phyloP scores from a whole-genome alignment of 345 rosid genomes.

The Cochlearia excelsa region DNA sequence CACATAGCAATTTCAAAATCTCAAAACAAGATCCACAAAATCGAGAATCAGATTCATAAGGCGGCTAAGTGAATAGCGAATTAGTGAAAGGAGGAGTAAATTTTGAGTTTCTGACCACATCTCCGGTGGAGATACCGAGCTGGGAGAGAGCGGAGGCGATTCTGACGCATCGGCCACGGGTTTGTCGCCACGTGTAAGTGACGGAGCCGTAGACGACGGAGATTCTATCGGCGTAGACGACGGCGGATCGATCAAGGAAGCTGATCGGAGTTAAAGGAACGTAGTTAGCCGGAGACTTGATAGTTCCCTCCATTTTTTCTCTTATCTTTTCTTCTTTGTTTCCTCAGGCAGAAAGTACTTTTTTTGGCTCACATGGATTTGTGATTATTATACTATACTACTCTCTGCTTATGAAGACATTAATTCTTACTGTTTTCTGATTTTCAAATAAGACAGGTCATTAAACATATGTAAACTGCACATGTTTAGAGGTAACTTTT shows the following conservation, averaged over 20 bases:
- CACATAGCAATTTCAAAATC: background rate
- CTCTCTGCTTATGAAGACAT: too few species aligned
- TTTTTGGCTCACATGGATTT: background rate
- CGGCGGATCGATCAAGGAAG: constrained; percentile 57
- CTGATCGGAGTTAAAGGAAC: constrained; percentile 60
- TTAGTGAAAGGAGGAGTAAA: background rate
- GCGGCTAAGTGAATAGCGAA: too few species aligned
- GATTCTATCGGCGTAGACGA: constrained; percentile 42
- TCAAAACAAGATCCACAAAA: background rate
- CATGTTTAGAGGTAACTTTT: too few species aligned
- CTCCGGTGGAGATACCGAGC: constrained; percentile 42
- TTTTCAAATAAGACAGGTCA: too few species aligned
- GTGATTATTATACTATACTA: too few species aligned
- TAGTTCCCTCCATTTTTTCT: constrained; percentile 39
- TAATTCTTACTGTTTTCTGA: too few species aligned
- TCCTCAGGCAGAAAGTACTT: constrained; percentile 6
- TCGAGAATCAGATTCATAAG: constrained; percentile 1
- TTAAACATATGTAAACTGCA: too few species aligned
- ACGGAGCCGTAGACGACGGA: constrained; percentile 53
- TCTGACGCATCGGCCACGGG: constrained; percentile 54
- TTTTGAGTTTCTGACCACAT: constrained; percentile 45
- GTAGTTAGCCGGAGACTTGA: constrained; percentile 49
- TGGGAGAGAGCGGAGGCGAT: constrained; percentile 59
- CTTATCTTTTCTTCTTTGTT: background rate
- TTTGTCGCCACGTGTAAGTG: constrained; percentile 59